These are phyloP conservation scores for Pisolithus microcarpus DNA, from an alignment of 768 basidiomycete species.

Conservation along the genomic window DNA sequence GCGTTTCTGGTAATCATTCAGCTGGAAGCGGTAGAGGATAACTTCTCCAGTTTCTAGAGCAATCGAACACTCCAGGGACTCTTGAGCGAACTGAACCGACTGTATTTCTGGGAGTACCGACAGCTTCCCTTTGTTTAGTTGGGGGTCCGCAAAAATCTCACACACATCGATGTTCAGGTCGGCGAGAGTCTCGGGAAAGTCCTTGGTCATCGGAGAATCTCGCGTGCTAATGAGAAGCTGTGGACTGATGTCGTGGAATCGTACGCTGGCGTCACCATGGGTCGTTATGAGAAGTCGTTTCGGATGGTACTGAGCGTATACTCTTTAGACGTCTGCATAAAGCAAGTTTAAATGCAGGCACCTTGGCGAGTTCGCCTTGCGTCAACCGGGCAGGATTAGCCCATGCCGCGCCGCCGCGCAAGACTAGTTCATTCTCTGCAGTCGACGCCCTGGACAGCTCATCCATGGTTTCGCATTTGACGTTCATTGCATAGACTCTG, in stretches of 20 bases:
- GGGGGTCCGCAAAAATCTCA: slow-evolving; percentile 40
- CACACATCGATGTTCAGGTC: slow-evolving; percentile 56
- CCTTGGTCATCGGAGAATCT: slow-evolving; percentile 44
- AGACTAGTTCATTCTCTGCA: slow-evolving; percentile 25
- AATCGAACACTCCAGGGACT: slow-evolving; percentile 53
- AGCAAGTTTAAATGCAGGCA: slow-evolving; percentile 17
- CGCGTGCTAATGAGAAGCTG: slow-evolving; percentile 48
- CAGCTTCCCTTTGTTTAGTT: slow-evolving; percentile 25
- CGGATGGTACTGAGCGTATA: slow-evolving; percentile 43
- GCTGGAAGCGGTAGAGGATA: slow-evolving; percentile 39
- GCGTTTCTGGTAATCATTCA: slow-evolving; percentile 11
- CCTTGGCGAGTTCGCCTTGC: slow-evolving; percentile 52
- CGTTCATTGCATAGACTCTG: slow-evolving; percentile 37
- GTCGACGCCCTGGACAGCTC: slow-evolving; percentile 25
- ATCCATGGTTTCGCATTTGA: slow-evolving; percentile 45
- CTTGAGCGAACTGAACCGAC: slow-evolving; percentile 42
- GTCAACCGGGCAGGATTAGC: slow-evolving; percentile 43
- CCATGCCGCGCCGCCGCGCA: slow-evolving; percentile 53
- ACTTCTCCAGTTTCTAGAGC: slow-evolving; percentile 51
- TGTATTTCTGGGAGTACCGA: slow-evolving; percentile 31
- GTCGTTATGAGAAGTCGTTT: slow-evolving; percentile 58
- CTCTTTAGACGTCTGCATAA: neutral
- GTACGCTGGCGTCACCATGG: slow-evolving; percentile 56
- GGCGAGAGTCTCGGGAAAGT: slow-evolving; percentile 61
- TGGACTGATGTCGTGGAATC: slow-evolving; percentile 70